Conservation (phyloP, 176 grass and related monocot species). For the Oryza nivara region DNA sequence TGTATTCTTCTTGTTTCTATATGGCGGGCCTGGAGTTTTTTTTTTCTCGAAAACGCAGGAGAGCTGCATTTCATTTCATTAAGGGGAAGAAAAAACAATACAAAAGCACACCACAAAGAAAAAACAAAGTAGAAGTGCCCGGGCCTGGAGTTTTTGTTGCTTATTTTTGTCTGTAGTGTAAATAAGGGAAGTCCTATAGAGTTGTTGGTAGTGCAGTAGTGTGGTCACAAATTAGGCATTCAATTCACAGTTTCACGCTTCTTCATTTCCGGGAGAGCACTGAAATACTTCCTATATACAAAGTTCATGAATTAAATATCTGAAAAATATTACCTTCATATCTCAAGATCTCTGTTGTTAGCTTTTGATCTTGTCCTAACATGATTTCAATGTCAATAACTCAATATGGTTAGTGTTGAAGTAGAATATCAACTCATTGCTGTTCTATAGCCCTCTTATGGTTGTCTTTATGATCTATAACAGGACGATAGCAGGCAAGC, state of each 20-base stretch:
- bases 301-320: neutral
- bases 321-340: neutral
- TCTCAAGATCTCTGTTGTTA: slow-evolving; percentile 26
- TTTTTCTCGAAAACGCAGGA: no score
- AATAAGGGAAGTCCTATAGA: neutral
- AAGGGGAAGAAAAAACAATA: no score
- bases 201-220: neutral
- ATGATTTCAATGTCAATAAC: slow-evolving; percentile 2
- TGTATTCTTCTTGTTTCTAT: neutral
- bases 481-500: slow-evolving; percentile 95
- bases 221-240: neutral
- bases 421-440: slow-evolving; percentile 8
- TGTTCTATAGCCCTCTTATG: neutral
- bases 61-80: no score
- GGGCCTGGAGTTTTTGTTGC: neutral
- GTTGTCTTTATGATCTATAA: slow-evolving; percentile 6
- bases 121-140: no score
- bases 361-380: slow-evolving; percentile 7
- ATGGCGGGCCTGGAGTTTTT: neutral
- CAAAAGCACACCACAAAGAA: no score
- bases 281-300: neutral
- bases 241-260: neutral
- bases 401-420: neutral
- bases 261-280: neutral
- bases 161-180: neutral